Evolutionary conservation across 2,329 filamentous ascomycete genomes (phyloP).

Genomic region (Cercospora brassicicola): DNA sequence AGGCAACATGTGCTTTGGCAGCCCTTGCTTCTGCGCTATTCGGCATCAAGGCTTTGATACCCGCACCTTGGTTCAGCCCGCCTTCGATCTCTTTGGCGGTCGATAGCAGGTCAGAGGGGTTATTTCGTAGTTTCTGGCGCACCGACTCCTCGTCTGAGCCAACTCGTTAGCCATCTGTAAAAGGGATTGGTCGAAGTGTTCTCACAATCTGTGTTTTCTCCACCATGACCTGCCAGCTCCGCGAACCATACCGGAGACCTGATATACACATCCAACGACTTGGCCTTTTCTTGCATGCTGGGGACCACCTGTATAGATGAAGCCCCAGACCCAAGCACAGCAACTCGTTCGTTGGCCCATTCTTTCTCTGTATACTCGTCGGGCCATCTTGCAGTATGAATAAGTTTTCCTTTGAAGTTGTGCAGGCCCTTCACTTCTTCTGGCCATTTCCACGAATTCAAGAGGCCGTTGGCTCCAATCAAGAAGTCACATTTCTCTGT

Average conservation of each 20-base stretch:
- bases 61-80: conserved; percentile 11
- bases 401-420: neutral
- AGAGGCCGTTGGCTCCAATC: neutral
- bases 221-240: neutral
- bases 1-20: neutral
- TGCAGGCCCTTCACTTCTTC: neutral
- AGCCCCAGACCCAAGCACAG: neutral
- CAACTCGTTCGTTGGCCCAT: neutral
- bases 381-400: neutral
- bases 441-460: neutral
- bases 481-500: neutral
- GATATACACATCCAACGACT: neutral
- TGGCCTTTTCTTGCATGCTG: neutral
- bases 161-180: neutral
- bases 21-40: neutral
- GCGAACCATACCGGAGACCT: neutral
- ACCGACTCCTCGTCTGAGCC: neutral
- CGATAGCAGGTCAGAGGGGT: conserved; percentile 2
- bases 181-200: neutral
- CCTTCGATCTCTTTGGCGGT: conserved; percentile 12
- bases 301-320: neutral
- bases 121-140: neutral
- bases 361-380: neutral
- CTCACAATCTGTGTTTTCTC: neutral
- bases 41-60: conserved; percentile 19